Evolutionary conservation across 305 asterid species (phyloP).

Genomic region (Fraxinus dipetala): DNA sequence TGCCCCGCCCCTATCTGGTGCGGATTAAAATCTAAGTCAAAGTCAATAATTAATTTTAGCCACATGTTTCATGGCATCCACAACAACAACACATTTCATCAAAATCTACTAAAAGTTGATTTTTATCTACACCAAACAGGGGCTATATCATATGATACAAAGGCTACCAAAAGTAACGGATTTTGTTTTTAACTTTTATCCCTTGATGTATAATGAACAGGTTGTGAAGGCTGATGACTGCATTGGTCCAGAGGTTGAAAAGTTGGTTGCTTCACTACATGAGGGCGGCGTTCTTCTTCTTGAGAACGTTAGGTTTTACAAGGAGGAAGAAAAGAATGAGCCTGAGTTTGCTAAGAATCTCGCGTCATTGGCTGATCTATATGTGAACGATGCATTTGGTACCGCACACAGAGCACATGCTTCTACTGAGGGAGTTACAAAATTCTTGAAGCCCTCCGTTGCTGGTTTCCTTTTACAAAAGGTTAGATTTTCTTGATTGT

Average conservation of each 20-base stretch:
- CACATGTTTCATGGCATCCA: too few relatives aligned
- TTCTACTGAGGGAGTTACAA: slow-evolving; percentile 83
- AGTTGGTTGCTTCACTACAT: slow-evolving; percentile 58
- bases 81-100: too few relatives aligned
- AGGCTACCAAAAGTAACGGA: neutral
- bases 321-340: slow-evolving; percentile 84
- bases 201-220: slow-evolving; percentile 32
- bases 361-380: slow-evolving; percentile 74
- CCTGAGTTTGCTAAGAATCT: slow-evolving; percentile 87
- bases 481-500: slow-evolving; percentile 36
- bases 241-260: slow-evolving; percentile 76
- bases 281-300: slow-evolving; percentile 74
- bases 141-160: neutral
- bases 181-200: neutral
- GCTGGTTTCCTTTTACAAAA: slow-evolving; percentile 86
- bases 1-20: too few relatives aligned
- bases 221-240: slow-evolving; percentile 77
- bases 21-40: too few relatives aligned
- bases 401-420: slow-evolving; percentile 93
- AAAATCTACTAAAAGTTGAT: too few relatives aligned
- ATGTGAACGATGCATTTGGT: slow-evolving; percentile 83
- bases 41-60: too few relatives aligned
- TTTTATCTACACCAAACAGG: too few relatives aligned
- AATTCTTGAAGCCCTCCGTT: slow-evolving; percentile 78
- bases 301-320: slow-evolving; percentile 81